Conservation (phyloP, 2,329 filamentous ascomycete species). For the Fusarium phyllophilum region DNA sequence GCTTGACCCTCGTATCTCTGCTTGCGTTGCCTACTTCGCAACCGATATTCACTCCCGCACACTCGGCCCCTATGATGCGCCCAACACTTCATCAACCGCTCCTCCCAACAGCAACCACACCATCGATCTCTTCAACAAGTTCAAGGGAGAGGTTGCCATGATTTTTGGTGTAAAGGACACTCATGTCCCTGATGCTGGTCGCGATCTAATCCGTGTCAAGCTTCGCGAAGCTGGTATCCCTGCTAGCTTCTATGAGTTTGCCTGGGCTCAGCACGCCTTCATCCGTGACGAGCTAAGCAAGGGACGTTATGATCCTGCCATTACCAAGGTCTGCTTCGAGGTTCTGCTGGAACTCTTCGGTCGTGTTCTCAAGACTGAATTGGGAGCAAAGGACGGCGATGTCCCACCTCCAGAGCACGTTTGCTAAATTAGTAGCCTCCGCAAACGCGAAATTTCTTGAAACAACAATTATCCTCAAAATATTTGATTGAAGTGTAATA, state of each 20-base stretch:
- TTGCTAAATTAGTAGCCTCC: conserved; percentile 59
- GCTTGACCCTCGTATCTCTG: conserved; percentile 79
- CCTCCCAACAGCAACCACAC: conserved; percentile 59
- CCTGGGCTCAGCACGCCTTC: conserved; percentile 96
- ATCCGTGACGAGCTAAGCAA: conserved; percentile 93
- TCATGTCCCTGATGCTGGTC: conserved; percentile 84
- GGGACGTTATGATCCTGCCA: conserved; percentile 89
- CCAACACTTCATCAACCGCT: conserved; percentile 56
- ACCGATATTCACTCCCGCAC: conserved; percentile 88
- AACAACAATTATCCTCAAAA: neutral
- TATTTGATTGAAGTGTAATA: conserved; percentile 33
- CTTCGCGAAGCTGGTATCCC: conserved; percentile 78
- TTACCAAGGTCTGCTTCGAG: conserved; percentile 90
- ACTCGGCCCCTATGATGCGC: conserved; percentile 69
- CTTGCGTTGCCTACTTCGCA: conserved; percentile 88
- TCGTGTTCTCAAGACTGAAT: conserved; percentile 78
- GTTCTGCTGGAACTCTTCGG: conserved; percentile 88
- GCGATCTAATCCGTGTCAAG: conserved; percentile 85
- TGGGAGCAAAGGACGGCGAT: conserved; percentile 74
- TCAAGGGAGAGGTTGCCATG: conserved; percentile 86
- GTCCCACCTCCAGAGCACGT: conserved; percentile 75
- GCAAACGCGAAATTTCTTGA: neutral
- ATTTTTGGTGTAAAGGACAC: conserved; percentile 94
- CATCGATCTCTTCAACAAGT: conserved; percentile 66
- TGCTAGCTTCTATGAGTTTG: conserved; percentile 88